Evolutionary conservation across 371 early-diverging fungal genomes (phyloP).

Genomic region (Rhizomucor miehei): DNA sequence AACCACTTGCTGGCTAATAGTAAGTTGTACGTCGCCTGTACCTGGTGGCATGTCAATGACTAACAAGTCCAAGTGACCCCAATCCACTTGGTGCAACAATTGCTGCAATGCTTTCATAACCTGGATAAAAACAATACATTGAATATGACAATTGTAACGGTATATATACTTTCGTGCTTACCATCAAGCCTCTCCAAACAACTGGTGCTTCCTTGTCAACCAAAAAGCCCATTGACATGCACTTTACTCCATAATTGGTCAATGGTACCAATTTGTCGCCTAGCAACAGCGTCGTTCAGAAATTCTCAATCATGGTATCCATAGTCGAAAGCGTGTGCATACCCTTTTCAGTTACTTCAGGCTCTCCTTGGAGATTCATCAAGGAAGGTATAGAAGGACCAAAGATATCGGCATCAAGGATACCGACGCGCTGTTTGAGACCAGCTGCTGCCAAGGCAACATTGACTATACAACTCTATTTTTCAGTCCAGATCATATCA

Average conservation of each 20-base stretch:
- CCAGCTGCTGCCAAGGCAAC: slow-evolving; percentile 72
- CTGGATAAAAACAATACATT: slow-evolving; percentile 12
- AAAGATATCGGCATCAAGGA: slow-evolving; percentile 91
- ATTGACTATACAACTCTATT: slow-evolving; percentile 55
- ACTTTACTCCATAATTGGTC: slow-evolving; percentile 79
- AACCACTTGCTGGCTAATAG: slow-evolving; percentile 78
- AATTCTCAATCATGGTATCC: too few relatives aligned
- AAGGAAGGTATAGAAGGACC: slow-evolving; percentile 87
- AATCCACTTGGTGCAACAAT: slow-evolving; percentile 80
- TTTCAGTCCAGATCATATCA: not conserved
- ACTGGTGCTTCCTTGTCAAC: slow-evolving; percentile 75
- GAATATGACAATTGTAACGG: not conserved
- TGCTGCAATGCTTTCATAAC: slow-evolving; percentile 93
- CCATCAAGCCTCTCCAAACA: slow-evolving; percentile 93
- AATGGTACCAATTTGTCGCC: slow-evolving; percentile 68
- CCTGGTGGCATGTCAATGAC: slow-evolving; percentile 94
- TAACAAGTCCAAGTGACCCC: slow-evolving; percentile 75
- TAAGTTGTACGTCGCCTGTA: slow-evolving; percentile 87
- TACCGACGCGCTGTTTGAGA: slow-evolving; percentile 62
- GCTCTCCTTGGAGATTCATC: slow-evolving; percentile 79
- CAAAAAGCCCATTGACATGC: slow-evolving; percentile 93
- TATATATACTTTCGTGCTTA: slow-evolving; percentile 7
- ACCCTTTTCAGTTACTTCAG: slow-evolving; percentile 62
- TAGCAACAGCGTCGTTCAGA: slow-evolving; percentile 7
- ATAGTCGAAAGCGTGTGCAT: slow-evolving; percentile 3